phyloP scores from a whole-genome alignment of 805 yeast genomes.

The Hanseniaspora guilliermondii region DNA sequence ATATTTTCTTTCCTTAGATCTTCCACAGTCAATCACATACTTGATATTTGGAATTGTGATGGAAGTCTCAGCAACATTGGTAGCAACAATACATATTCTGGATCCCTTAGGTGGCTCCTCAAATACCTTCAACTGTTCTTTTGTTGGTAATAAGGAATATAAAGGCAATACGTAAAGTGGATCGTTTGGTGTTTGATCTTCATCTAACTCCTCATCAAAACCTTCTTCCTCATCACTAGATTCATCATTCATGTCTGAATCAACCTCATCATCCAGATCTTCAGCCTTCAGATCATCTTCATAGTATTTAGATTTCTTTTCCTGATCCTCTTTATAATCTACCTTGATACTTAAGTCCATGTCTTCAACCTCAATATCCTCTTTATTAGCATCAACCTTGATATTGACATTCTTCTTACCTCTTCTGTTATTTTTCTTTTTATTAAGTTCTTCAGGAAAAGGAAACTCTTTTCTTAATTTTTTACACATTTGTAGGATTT shows the following conservation, averaged over 20 bases:
- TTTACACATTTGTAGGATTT: conserved; percentile 66
- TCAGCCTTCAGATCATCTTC: conserved; percentile 29
- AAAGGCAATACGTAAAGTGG: conserved; percentile 86
- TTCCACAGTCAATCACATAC: conserved; percentile 90
- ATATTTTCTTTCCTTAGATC: conserved; percentile 76
- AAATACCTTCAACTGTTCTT: conserved; percentile 88
- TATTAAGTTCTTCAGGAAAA: conserved; percentile 25
- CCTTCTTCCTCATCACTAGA: conserved; percentile 40
- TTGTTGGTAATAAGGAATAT: conserved; percentile 85
- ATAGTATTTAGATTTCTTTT: conserved; percentile 24
- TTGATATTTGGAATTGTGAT: conserved; percentile 90
- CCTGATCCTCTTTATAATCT: conserved; percentile 18
- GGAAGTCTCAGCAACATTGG: conserved; percentile 96
- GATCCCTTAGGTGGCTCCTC: conserved; percentile 73
- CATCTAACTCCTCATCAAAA: conserved; percentile 57
- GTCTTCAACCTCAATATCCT: conserved; percentile 76
- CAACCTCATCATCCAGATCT: conserved; percentile 29
- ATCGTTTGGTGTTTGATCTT: conserved; percentile 56
- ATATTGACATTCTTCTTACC: conserved; percentile 29
- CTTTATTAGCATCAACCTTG: conserved; percentile 43
- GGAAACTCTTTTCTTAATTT: conserved; percentile 60
- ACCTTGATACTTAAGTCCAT: conserved; percentile 54
- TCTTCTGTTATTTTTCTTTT: conserved; percentile 15
- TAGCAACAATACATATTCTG: conserved; percentile 84
- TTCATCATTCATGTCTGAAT: conserved; percentile 11